Evolutionary conservation across 306 rosid genomes (phyloP).

Genomic region (Cucurbita ficifolia): DNA sequence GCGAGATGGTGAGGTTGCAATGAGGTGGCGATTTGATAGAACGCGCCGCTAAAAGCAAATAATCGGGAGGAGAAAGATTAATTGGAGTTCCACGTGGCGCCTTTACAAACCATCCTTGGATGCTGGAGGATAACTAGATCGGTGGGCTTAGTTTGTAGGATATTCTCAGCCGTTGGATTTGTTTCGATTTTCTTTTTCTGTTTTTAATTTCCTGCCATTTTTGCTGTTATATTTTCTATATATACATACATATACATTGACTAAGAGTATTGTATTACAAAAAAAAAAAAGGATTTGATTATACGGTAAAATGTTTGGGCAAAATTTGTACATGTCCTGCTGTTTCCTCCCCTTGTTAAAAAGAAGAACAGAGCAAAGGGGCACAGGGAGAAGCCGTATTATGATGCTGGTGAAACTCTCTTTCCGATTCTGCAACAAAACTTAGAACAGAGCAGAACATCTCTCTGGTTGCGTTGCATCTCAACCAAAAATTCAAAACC

Average conservation of each 20-base stretch:
- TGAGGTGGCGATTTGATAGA: slow-evolving; percentile 9
- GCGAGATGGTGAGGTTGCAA: slow-evolving; percentile 9
- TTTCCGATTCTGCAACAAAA: slow-evolving; percentile 12
- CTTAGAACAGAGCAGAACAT: slow-evolving; percentile 17
- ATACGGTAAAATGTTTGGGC: neutral
- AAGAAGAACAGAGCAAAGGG: neutral
- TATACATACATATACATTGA: too few species aligned
- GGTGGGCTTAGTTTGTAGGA: neutral
- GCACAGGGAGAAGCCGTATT: neutral
- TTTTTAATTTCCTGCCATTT: too few species aligned
- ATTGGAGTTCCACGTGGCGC: slow-evolving; percentile 42
- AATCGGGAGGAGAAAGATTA: neutral
- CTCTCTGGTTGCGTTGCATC: slow-evolving; percentile 28
- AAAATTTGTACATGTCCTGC: neutral
- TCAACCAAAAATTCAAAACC: slow-evolving; percentile 1
- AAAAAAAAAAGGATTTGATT: too few species aligned
- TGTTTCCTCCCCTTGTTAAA: slow-evolving; percentile 1
- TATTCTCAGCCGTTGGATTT: neutral
- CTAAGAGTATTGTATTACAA: too few species aligned
- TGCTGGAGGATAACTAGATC: neutral
- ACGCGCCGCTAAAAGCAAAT: slow-evolving; percentile 12
- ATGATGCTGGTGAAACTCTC: neutral
- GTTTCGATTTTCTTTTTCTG: neutral
- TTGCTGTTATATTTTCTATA: too few species aligned
- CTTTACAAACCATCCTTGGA: neutral